These are phyloP conservation scores for Aureobasidium sp. DNA, from an alignment of 2,329 filamentous ascomycete genomes.

Conservation along the genomic window DNA sequence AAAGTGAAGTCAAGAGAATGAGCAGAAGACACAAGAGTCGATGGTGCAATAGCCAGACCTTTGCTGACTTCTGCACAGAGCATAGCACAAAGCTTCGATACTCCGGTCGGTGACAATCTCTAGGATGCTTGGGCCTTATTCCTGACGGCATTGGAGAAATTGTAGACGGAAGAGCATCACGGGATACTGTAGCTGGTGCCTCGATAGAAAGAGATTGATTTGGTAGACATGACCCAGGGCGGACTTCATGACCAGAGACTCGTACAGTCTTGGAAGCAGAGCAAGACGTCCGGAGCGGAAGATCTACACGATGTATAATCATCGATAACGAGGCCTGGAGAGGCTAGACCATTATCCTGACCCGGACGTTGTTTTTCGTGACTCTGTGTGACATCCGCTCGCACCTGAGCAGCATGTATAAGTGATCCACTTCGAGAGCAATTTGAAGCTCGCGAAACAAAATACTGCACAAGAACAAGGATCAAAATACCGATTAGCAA, in stretches of 20 bases:
- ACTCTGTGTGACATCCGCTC: neutral
- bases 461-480: neutral
- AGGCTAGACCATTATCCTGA: neutral
- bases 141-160: neutral
- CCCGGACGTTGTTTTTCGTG: neutral
- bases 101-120: neutral
- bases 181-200: neutral
- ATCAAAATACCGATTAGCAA: neutral
- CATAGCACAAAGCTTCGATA: neutral
- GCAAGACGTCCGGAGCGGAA: neutral
- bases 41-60: too few species aligned
- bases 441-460: neutral
- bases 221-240: too few species aligned
- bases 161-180: neutral
- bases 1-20: too few species aligned
- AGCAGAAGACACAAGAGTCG: too few species aligned
- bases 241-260: too few species aligned
- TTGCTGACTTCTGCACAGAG: neutral
- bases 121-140: too few species aligned
- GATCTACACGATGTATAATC: neutral
- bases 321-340: neutral
- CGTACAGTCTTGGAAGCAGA: neutral
- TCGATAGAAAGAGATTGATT: slow-evolving; percentile 28
- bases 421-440: neutral
- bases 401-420: neutral